Conservation (phyloP, 2,329 filamentous ascomycete species). For the Hypoxylon rubiginosum region DNA sequence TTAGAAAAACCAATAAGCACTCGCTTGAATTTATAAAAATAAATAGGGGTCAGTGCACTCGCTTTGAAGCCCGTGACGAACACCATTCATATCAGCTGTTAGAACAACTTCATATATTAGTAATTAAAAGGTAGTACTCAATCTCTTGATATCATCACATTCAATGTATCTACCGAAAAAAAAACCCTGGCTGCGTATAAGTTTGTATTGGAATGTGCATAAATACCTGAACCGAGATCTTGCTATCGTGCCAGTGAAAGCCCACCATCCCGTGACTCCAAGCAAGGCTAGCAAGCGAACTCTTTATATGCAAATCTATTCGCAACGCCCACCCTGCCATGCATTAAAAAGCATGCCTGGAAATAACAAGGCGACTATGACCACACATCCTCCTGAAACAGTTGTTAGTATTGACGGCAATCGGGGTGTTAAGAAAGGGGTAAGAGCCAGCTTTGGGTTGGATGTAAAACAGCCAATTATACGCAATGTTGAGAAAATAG, state of each 20-base stretch:
- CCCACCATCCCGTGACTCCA: constrained; percentile 43
- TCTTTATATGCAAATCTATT: constrained; percentile 47
- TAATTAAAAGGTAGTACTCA: constrained; percentile 31
- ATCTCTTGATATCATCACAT: constrained; percentile 48
- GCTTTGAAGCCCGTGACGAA: too few relatives aligned
- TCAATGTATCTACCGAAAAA: constrained; percentile 40
- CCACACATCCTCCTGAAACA: constrained; percentile 76
- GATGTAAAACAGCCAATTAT: constrained; percentile 10
- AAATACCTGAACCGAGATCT: constrained; percentile 36
- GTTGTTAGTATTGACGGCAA: constrained; percentile 49
- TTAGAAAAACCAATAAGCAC: too few relatives aligned
- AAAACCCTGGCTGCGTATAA: constrained; percentile 22
- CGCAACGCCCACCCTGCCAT: constrained; percentile 44
- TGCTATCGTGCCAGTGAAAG: constrained; percentile 32
- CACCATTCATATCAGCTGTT: too few relatives aligned
- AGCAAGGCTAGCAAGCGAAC: constrained; percentile 37
- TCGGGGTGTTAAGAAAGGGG: not conserved
- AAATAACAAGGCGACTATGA: constrained; percentile 60
- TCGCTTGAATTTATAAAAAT: too few relatives aligned
- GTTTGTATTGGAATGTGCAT: constrained; percentile 37
- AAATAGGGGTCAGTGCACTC: too few relatives aligned
- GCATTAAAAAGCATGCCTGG: constrained; percentile 40
- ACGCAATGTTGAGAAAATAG: not conserved
- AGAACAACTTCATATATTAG: not conserved
- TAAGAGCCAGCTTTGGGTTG: not conserved